Evolutionary conservation across 2,329 filamentous ascomycete species (phyloP), one percentile per base, ranked within the genome.

Genomic region (Penicillium oxalicum): DNA sequence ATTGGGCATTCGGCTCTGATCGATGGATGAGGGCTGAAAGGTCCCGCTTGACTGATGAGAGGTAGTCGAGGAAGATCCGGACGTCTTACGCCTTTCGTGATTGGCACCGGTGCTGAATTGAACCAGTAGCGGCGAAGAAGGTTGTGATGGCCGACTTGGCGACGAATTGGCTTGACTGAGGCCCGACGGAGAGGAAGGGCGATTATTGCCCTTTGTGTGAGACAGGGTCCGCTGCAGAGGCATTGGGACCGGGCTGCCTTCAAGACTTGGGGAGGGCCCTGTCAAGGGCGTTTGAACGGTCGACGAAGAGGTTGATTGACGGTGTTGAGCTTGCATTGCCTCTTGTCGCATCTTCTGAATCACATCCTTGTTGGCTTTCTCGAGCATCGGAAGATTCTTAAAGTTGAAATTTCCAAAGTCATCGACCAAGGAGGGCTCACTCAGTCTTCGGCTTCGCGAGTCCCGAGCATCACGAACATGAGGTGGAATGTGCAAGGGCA

Each of bases 331-430:
- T 60, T 85, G 90, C 73, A 96, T 78, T 3, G 93, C 91, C 68
- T 97, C 91, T 24, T 91, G 89, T 9, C 91, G 84, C 49, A 98
- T 76, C 67, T 97, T 97, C 61, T 97, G 91, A 29, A 98, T 95
- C 28, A 97, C 90, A 61, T 98, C 93, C 66, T 98, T 98, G 71
- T 98, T 98, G 47, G 93, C 93, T 69, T 96, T 97, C 62, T 97
- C 93, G 13, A 98, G 77, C 18, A 97, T 91, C 0, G 91, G 91
- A 42, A 98, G 74, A 61, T 98, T 98, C 73, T 98, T 98, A 77
- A 95, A 98, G 35, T 89, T 83, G 69, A 98, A 98, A 54, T 83
- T 90, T 29, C 93, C 93, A 74, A 98, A 98, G 65, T 98, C 94
- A 67, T 98, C 93, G 0, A 85, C 79, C 29, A 83, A 80, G 12